Percentiles rank a stretch among this genome's conserved stretches.
phyloP scores from a whole-genome alignment of 306 rosid genomes.

The Cicer yamashitae region DNA sequence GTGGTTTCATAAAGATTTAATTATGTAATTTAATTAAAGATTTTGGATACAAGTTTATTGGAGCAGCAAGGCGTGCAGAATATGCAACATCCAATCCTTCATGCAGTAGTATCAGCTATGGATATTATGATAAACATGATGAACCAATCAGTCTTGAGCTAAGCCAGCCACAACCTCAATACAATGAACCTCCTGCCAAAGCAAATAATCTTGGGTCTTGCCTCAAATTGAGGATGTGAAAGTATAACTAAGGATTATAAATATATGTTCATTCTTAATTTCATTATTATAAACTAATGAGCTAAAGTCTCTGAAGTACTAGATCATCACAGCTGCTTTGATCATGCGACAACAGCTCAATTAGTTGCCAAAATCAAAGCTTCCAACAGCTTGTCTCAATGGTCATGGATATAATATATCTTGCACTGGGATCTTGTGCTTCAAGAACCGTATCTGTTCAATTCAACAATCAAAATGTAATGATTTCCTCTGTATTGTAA shows the following conservation, averaged over 20 bases:
- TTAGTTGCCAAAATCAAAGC: conserved; percentile 2
- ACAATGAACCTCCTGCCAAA: conserved; percentile 45
- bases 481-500: background rate
- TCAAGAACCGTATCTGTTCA: background rate
- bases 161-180: conserved; percentile 62
- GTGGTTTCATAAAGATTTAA: no score
- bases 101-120: conserved; percentile 36
- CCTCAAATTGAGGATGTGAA: conserved; percentile 31
- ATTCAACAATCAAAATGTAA: background rate
- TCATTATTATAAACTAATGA: background rate
- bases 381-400: background rate
- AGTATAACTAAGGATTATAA: no score
- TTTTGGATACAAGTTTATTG: conserved; percentile 57
- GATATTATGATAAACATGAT: conserved; percentile 44
- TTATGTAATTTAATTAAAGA: background rate
- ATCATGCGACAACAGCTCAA: background rate
- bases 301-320: conserved; percentile 39
- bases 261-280: background rate
- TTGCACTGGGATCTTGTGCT: background rate
- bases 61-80: conserved; percentile 47
- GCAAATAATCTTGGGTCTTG: conserved; percentile 61
- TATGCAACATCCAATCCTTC: conserved; percentile 43
- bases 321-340: conserved; percentile 51
- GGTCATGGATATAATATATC: background rate
- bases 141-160: conserved; percentile 60